Evolutionary conservation across 2,329 filamentous ascomycete species (phyloP), one percentile per base, ranked within the genome.

Genomic region (Calonectria hongkongensis): DNA sequence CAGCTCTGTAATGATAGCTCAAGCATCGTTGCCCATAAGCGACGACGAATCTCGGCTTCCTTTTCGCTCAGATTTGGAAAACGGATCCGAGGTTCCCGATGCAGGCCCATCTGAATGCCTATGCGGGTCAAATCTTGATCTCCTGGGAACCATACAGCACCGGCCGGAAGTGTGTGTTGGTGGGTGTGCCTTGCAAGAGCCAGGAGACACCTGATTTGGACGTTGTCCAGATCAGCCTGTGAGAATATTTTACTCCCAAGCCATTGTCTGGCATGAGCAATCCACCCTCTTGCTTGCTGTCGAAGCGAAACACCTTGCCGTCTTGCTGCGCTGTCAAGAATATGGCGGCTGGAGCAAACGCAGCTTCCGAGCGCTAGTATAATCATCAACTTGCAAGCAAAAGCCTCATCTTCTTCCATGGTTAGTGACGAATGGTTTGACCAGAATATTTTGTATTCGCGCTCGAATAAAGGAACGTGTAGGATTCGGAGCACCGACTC

Each of bases 401-500:
- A 71, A 8, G 69, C 30, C 51, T 66, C 69, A 30, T 71, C 63
- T 12, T 67, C 69, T 30, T 67, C 84, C 8, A 90, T 73, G 67
- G 91, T 90, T 41, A 48, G 30, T 5, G 70, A 62, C 80, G 15
- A 80, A 15, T 51, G 36, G 36, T 50, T 67, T n/a, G 41, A 74
- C 85, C 85, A 87, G 76, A 85, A 86, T 10, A 73, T 75, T 1
- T 82, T 81, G 73, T 90, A 91, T 27, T 88, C 86, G 18, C 82
- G 82, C 66, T 83, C 81, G 72, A 92, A 91, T 0, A 84, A 86
- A 0, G 89, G 88, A 7, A 88, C 79, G 79, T 92, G 87, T 21
- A 92, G 54, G 30, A 91, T 84, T 15, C 89, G 84, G 75, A 88
- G 88, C 21, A 89, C 86, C 2, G 86, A 86, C 75, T 90, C 88